Percentiles rank a stretch among this genome's conserved stretches.
phyloP scores from a whole-genome alignment of 1,139 yeast genomes.

The Dujonia santamariae region DNA sequence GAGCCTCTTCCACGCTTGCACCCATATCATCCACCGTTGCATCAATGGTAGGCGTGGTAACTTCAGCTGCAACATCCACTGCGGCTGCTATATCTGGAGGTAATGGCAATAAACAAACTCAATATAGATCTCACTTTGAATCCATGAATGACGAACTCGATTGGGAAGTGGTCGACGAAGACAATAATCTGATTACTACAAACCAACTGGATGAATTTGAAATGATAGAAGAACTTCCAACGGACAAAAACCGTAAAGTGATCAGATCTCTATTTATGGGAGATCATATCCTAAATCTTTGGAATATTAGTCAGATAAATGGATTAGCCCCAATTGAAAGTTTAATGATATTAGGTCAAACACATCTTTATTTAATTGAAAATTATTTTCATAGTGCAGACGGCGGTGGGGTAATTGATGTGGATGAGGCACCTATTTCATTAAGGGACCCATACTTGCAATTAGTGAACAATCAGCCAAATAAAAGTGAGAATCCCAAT shows the following conservation, averaged over 20 bases:
- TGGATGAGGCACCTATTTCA: slow-evolving; percentile 59
- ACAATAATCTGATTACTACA: slow-evolving; percentile 19
- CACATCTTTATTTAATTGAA: slow-evolving; percentile 63
- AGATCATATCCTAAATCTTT: slow-evolving; percentile 67
- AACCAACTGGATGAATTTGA: slow-evolving; percentile 35
- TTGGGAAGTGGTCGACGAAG: slow-evolving; percentile 9
- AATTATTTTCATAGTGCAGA: slow-evolving; percentile 60
- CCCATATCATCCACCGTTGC: no score
- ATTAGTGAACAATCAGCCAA: slow-evolving; percentile 46
- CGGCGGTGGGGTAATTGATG: slow-evolving; percentile 56
- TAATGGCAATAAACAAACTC: no score
- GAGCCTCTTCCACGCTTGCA: no score
- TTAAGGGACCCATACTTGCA: slow-evolving; percentile 66
- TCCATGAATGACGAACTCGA: slow-evolving; percentile 7
- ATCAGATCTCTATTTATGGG: slow-evolving; percentile 64
- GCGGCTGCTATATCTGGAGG: not conserved
- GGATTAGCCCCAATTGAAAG: slow-evolving; percentile 77
- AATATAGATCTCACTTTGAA: no score
- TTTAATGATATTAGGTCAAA: slow-evolving; percentile 62
- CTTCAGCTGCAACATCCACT: no score
- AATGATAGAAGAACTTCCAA: slow-evolving; percentile 38
- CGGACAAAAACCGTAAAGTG: slow-evolving; percentile 69
- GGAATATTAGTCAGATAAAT: slow-evolving; percentile 71
- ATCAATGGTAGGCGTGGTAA: no score
- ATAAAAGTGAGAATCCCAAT: slow-evolving; percentile 11